Conservation (phyloP, 768 basidiomycete genomes). For the Lactifluus volemus region DNA sequence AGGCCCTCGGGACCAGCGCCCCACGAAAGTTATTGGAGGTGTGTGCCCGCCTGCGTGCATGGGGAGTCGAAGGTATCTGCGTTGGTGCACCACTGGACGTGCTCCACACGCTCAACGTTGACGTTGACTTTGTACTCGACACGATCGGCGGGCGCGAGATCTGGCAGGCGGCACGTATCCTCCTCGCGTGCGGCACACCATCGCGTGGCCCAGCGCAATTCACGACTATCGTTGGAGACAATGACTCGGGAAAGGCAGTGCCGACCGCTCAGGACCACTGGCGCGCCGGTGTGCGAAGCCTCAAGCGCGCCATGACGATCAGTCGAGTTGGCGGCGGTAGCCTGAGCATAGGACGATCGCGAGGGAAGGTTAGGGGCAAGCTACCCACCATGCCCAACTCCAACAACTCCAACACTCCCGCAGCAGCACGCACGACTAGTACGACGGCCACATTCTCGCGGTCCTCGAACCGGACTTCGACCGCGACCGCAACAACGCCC, state of each 20-base stretch:
- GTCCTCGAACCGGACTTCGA: background rate
- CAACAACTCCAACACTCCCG: background rate
- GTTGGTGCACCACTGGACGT: constrained; percentile 52
- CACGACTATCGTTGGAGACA: constrained; percentile 74
- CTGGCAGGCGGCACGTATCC: constrained; percentile 62
- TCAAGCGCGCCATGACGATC: constrained; percentile 29
- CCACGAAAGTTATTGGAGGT: constrained; percentile 26
- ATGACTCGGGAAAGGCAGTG: constrained; percentile 47
- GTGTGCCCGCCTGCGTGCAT: constrained; percentile 41
- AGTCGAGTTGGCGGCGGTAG: constrained; percentile 19
- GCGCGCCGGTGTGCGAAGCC: constrained; percentile 58
- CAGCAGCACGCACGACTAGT: background rate
- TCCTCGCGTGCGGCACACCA: constrained; percentile 38
- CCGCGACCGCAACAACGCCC: background rate
- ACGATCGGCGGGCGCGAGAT: constrained; percentile 73
- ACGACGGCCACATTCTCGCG: background rate
- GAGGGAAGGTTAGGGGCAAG: background rate
- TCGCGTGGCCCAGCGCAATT: constrained; percentile 40
- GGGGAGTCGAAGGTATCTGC: constrained; percentile 74
- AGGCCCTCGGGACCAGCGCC: constrained; percentile 18
- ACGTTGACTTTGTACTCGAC: constrained; percentile 78
- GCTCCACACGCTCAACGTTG: constrained; percentile 44
- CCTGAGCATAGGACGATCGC: background rate
- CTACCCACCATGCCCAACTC: background rate
- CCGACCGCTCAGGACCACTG: constrained; percentile 68